phyloP scores from a whole-genome alignment of 257 asterid genomes.

The Solanum acaule region DNA sequence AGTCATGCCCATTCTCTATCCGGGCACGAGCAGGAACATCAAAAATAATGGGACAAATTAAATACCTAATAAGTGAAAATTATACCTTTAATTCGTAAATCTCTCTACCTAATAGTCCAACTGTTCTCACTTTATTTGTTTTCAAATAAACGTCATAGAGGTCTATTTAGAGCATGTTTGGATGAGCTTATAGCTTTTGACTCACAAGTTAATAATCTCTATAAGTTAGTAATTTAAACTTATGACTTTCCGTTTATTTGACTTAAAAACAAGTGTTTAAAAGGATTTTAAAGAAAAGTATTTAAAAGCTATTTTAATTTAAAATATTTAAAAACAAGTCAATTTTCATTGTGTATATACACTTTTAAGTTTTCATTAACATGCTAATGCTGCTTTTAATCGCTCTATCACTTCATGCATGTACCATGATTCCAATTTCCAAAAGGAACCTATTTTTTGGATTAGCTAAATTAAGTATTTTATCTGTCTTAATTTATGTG shows the following conservation, averaged over 20 bases:
- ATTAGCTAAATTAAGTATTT: neutral
- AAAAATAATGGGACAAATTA: neutral
- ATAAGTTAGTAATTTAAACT: too few species aligned
- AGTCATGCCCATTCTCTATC: too few species aligned
- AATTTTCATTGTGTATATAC: neutral
- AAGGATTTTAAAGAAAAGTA: too few species aligned
- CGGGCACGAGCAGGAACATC: too few species aligned
- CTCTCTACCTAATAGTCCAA: neutral
- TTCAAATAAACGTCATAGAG: neutral
- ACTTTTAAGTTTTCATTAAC: too few species aligned
- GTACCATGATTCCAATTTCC: neutral
- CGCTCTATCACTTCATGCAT: neutral
- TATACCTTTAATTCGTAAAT: neutral
- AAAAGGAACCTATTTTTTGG: accelerated
- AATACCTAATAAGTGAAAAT: neutral
- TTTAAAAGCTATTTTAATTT: too few species aligned
- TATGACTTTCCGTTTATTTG: too few species aligned
- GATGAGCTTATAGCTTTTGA: too few species aligned
- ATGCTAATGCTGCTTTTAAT: neutral
- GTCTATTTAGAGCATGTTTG: too few species aligned
- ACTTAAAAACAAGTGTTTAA: too few species aligned
- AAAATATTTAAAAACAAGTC: too few species aligned
- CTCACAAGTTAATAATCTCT: too few species aligned
- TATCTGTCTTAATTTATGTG: accelerated
- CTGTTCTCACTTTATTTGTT: neutral